Conservation (phyloP, 164 flowering plant species). For the Sextonia rubra region DNA sequence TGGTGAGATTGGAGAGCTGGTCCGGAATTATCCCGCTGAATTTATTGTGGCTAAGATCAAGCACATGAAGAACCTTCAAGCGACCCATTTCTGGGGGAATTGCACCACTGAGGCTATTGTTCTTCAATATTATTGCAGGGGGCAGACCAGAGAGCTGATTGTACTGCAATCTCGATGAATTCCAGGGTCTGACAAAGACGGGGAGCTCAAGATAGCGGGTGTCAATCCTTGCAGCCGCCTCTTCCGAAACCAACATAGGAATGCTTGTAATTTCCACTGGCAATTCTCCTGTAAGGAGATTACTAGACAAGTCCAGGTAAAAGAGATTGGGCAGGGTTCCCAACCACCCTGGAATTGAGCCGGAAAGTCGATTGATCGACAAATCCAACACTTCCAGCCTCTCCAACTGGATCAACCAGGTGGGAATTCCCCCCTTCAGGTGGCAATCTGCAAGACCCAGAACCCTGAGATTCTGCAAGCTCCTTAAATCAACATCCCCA, state of each 20-base stretch:
- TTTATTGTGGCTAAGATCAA: constrained; percentile 51
- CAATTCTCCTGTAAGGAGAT: constrained; percentile 42
- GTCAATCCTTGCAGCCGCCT: constrained; percentile 17
- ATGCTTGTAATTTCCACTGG: constrained; percentile 34
- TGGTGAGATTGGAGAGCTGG: constrained; percentile 43
- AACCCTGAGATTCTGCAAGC: constrained; percentile 43
- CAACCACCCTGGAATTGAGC: constrained; percentile 51
- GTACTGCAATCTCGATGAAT: constrained; percentile 43
- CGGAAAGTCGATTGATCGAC: constrained; percentile 43
- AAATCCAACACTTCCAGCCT: constrained; percentile 47
- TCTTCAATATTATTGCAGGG: constrained; percentile 47
- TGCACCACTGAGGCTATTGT: constrained; percentile 44
- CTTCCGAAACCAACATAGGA: constrained; percentile 23
- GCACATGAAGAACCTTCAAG: constrained; percentile 38
- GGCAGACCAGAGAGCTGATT: constrained; percentile 55
- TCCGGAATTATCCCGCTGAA: constrained; percentile 56
- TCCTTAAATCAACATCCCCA: constrained; percentile 19
- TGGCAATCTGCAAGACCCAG: constrained; percentile 47
- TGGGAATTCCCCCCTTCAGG: constrained; percentile 43
- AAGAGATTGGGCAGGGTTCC: constrained; percentile 46
- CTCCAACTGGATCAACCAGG: constrained; percentile 39
- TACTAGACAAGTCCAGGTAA: constrained; percentile 52
- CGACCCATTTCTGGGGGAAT: constrained; percentile 57
- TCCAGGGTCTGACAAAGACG: constrained; percentile 39
- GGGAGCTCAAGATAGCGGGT: constrained; percentile 45